These are phyloP conservation scores for Pestalotiopsis sp. DNA, from an alignment of 2,329 filamentous ascomycete species.

Conservation along the genomic window DNA sequence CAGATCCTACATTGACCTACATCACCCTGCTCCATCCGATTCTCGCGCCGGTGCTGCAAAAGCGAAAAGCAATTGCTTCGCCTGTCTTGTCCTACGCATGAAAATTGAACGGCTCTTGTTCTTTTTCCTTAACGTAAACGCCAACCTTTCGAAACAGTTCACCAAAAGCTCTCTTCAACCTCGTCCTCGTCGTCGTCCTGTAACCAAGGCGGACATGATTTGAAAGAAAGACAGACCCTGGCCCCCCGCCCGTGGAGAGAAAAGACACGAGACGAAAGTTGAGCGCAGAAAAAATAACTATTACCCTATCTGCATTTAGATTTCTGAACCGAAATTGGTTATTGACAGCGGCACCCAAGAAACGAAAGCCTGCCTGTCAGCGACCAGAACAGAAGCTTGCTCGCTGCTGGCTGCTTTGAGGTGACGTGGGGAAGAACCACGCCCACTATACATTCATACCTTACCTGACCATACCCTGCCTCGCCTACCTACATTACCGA, in stretches of 20 bases:
- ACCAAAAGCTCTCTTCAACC: not conserved
- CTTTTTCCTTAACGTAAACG: not conserved
- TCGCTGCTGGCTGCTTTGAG: not conserved
- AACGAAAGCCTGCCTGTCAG: slow-evolving; percentile 24
- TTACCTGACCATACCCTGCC: not conserved
- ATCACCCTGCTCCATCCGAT: slow-evolving; percentile 10
- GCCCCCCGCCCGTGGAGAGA: not conserved
- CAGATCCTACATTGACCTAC: slow-evolving; percentile 10
- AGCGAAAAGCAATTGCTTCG: slow-evolving; percentile 1
- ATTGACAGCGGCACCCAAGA: slow-evolving; percentile 14
- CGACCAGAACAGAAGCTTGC: slow-evolving; percentile 17
- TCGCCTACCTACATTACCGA: not conserved
- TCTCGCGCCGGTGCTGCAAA: slow-evolving; percentile 5
- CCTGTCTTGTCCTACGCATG: not conserved
- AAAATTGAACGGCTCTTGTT: not conserved
- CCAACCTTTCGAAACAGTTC: not conserved
- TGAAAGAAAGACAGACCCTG: not conserved
- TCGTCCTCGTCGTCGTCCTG: not conserved
- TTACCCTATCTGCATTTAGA: not conserved
- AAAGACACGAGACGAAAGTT: not conserved
- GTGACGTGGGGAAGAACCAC: slow-evolving; percentile 5
- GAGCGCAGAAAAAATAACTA: not conserved
- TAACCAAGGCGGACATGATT: not conserved
- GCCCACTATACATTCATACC: not conserved
- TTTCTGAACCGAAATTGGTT: not conserved